Evolutionary conservation across 1,139 yeast genomes (phyloP).

Genomic region (Pichia norvegensis): DNA sequence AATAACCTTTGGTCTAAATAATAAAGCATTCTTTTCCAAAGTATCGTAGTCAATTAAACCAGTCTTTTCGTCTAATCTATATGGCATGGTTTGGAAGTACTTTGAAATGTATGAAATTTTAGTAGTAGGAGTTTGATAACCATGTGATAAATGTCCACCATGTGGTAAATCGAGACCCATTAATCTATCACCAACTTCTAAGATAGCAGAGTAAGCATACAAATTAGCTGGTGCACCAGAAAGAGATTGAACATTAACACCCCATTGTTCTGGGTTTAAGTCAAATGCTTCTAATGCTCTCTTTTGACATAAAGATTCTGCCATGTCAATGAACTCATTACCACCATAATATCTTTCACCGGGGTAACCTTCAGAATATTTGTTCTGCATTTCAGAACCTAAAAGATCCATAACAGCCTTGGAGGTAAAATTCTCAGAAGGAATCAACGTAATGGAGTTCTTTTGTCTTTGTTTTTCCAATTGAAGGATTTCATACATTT

Average conservation of each 20-base stretch:
- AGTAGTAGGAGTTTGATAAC: slow-evolving; percentile 82
- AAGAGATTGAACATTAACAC: slow-evolving; percentile 89
- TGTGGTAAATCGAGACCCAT: slow-evolving; percentile 97
- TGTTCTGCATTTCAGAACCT: slow-evolving; percentile 96
- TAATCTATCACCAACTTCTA: slow-evolving; percentile 85
- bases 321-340: slow-evolving; percentile 86
- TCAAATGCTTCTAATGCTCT: slow-evolving; percentile 84
- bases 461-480: slow-evolving; percentile 79
- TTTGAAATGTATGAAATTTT: slow-evolving; percentile 88
- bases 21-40: slow-evolving; percentile 70
- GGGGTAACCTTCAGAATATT: slow-evolving; percentile 98
- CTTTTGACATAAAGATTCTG: slow-evolving; percentile 82
- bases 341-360: slow-evolving; percentile 98
- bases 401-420: slow-evolving; percentile 88
- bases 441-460: slow-evolving; percentile 83
- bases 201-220: slow-evolving; percentile 85
- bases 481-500: slow-evolving; percentile 66
- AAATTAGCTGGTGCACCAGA: slow-evolving; percentile 96
- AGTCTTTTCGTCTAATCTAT: slow-evolving; percentile 75
- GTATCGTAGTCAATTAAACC: slow-evolving; percentile 90
- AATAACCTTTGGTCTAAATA: slow-evolving; percentile 89
- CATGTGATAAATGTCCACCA: slow-evolving; percentile 96
- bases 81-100: slow-evolving; percentile 96
- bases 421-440: slow-evolving; percentile 92
- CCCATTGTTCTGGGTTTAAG: slow-evolving; percentile 77